Percentiles rank a stretch among this genome's conserved stretches.
Evolutionary conservation across 2,329 filamentous ascomycete genomes (phyloP).

Genomic region (Dryadomyces quercivorus): DNA sequence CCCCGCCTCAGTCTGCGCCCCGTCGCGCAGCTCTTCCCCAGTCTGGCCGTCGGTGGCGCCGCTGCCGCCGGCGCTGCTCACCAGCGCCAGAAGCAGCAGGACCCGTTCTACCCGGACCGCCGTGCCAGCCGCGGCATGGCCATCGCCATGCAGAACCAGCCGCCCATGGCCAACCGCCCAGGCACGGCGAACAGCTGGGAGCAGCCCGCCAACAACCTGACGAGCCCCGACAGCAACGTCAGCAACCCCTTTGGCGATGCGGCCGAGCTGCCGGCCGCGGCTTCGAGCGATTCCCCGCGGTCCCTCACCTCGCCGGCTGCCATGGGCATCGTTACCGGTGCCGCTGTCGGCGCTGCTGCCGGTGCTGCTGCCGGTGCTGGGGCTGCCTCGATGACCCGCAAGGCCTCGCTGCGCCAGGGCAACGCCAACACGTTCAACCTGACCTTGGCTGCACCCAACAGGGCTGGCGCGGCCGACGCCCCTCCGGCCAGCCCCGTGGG

Average conservation of each 20-base stretch:
- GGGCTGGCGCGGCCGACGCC: slow-evolving; percentile 15
- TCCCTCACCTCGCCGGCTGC: slow-evolving; percentile 23
- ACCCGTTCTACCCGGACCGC: slow-evolving; percentile 26
- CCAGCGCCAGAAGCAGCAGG: slow-evolving; percentile 1
- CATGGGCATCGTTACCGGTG: slow-evolving; percentile 8
- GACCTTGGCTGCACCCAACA: slow-evolving; percentile 27
- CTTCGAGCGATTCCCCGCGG: slow-evolving; percentile 12
- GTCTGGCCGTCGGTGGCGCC: slow-evolving; percentile 27
- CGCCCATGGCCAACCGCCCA: slow-evolving; percentile 15
- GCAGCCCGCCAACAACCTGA: slow-evolving; percentile 32
- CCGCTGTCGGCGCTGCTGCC: slow-evolving; percentile 15
- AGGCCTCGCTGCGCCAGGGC: slow-evolving; percentile 44
- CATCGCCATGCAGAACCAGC: slow-evolving; percentile 22
- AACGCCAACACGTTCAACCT: slow-evolving; percentile 40
- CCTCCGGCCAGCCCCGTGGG: slow-evolving; percentile 47
- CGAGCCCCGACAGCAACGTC: slow-evolving; percentile 32
- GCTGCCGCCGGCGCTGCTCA: background rate
- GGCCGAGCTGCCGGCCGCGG: slow-evolving; percentile 32
- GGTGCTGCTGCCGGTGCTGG: slow-evolving; percentile 27
- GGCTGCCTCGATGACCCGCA: slow-evolving; percentile 33
- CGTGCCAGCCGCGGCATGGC: slow-evolving; percentile 36
- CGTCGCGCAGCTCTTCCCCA: slow-evolving; percentile 70
- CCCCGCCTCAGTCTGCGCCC: slow-evolving; percentile 79
- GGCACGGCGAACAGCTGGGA: slow-evolving; percentile 30
- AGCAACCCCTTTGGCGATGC: slow-evolving; percentile 62